These are phyloP conservation scores for Avena sativa DNA, from an alignment of 176 grass and related monocot species.

Conservation along the genomic window DNA sequence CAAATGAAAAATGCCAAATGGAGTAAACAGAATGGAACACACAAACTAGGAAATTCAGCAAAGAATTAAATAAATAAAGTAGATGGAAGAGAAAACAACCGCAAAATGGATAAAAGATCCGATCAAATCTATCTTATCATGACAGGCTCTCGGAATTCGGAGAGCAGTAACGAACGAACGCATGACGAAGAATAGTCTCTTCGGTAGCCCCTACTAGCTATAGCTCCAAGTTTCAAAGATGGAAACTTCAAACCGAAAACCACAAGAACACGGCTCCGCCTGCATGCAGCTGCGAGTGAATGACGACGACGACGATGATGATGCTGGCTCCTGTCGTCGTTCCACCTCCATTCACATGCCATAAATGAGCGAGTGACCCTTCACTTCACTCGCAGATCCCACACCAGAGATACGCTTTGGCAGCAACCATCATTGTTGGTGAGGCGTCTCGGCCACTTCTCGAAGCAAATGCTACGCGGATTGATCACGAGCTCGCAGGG, in stretches of 20 bases:
- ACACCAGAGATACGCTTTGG: neutral
- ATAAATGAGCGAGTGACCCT: slow-evolving; percentile 50
- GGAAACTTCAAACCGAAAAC: slow-evolving; percentile 25
- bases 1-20: neutral
- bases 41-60: neutral
- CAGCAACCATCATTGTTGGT: slow-evolving; percentile 31
- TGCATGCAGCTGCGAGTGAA: slow-evolving; percentile 28
- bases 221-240: slow-evolving; percentile 61
- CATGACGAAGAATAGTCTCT: slow-evolving; percentile 18
- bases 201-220: neutral
- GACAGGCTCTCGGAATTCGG: slow-evolving; percentile 22
- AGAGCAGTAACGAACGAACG: slow-evolving; percentile 36
- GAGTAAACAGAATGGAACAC: neutral
- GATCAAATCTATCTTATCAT: slow-evolving; percentile 27
- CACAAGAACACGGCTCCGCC: slow-evolving; percentile 35
- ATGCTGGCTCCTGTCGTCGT: neutral
- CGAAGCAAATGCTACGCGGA: slow-evolving; percentile 37
- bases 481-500: neutral
- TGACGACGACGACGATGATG: neutral
- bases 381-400: slow-evolving; percentile 22
- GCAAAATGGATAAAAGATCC: neutral
- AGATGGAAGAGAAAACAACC: neutral
- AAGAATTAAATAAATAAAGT: neutral
- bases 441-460: neutral
- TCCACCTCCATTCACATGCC: slow-evolving; percentile 29